Evolutionary conservation across 2,329 filamentous ascomycete genomes (phyloP), one percentile per base, ranked within the genome.

Genomic region (Ceratocystis colombiana): DNA sequence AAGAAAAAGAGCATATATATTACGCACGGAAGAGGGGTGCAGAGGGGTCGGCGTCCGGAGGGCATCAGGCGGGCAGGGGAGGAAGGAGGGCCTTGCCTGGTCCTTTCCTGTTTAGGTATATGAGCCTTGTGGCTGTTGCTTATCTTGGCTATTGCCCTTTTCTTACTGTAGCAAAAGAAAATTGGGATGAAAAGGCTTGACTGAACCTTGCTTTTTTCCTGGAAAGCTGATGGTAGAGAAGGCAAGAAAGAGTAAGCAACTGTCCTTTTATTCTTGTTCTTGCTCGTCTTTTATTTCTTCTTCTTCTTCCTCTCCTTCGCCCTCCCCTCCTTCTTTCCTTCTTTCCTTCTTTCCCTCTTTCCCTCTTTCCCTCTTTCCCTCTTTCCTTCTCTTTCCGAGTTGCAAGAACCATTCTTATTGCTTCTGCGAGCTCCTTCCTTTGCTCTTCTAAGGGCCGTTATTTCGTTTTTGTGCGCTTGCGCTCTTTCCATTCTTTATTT

Each of bases 311-410:
- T n/a, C 3, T 17, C 25, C n/a, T 20, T 17, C 30, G 41, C 28
- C 28, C 30, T 30, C 15, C 48, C n/a, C 20, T 57, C 28, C 37
- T 33, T 30, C 17, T 53, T 25, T 22, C 44, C 17, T 22, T 22
- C 20, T 20, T 20, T 57, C 28, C 37, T 33, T 30, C 17, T 53
- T 25, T 22, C 30, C 17, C 12, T 30, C 17, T 53, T 25, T 22
- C 44, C 17, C 17, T 55, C 37, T n/a, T 53, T 61, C 15, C 62
- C 68, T 64, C 66, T 57, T 66, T 30, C 22, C 46, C 44, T 55
- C 37, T n/a, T 44, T 59, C n/a, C 57, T 20, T 8, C 68, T 64
- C 66, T 61, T 66, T 30, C 22, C 46, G 17, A 20, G 4, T 44
- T 64, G 30, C 33, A 45, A 57, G 25, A 33, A 64, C 30, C 48